Percentiles rank a stretch among this genome's conserved stretches.
Conservation (phyloP, 768 basidiomycete genomes). For the Cyathus striatus region DNA sequence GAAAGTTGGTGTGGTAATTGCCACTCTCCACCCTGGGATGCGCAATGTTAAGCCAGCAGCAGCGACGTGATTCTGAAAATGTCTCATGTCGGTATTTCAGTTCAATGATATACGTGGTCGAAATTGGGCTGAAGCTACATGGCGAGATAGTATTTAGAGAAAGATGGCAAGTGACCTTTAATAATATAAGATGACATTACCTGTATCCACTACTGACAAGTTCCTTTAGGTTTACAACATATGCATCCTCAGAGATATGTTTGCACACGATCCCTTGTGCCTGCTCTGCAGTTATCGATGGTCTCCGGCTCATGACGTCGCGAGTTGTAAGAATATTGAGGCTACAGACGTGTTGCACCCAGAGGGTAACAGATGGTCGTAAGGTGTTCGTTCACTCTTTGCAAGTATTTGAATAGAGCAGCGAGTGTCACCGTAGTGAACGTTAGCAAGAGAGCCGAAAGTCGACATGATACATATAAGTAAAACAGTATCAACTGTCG, state of each 20-base stretch:
- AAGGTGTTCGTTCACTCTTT: too few species aligned
- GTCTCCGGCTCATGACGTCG: not conserved
- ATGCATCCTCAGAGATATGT: not conserved
- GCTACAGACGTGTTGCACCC: not conserved
- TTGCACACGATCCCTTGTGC: not conserved
- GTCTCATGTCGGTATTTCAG: conserved; percentile 1
- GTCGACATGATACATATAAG: too few species aligned
- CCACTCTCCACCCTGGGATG: conserved; percentile 3
- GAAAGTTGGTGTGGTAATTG: conserved; percentile 28
- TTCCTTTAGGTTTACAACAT: not conserved
- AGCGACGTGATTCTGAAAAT: conserved; percentile 2
- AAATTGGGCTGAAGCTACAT: conserved; percentile 4
- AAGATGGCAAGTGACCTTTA: not conserved
- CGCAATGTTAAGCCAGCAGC: conserved; percentile 26
- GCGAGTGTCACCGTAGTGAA: too few species aligned
- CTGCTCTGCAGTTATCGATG: not conserved
- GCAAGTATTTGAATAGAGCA: too few species aligned
- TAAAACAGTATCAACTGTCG: too few species aligned
- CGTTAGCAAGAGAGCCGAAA: too few species aligned
- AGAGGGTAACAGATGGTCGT: not conserved
- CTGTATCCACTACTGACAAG: not conserved
- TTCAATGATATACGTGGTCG: conserved; percentile 9
- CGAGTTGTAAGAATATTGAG: not conserved
- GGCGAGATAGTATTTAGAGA: not conserved
- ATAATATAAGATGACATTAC: not conserved